Evolutionary conservation across 306 rosid genomes (phyloP).

Genomic region (Gastrolobium villosum): DNA sequence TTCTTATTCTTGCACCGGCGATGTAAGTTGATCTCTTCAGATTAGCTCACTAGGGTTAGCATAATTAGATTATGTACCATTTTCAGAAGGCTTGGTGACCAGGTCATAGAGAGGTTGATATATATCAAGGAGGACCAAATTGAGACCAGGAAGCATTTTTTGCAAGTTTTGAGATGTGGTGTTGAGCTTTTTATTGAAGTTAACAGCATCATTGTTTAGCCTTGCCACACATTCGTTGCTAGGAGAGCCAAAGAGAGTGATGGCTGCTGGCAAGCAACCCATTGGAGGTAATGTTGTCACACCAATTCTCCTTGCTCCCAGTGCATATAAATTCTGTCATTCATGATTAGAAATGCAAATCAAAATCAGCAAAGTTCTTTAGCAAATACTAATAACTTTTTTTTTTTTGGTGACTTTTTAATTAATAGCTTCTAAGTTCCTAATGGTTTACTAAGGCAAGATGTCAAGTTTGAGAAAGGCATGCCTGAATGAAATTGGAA

Average conservation of each 20-base stretch:
- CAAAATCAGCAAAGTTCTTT: background rate
- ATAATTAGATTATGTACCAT: constrained; percentile 54
- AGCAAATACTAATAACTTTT: background rate
- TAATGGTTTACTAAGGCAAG: background rate
- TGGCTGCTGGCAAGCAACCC: constrained; percentile 72
- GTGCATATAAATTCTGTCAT: constrained; percentile 63
- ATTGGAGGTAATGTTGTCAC: constrained; percentile 74
- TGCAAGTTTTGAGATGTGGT: constrained; percentile 62
- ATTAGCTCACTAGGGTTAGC: background rate
- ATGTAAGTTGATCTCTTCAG: background rate
- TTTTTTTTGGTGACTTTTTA: background rate
- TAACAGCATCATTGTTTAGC: constrained; percentile 61
- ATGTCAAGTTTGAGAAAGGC: constrained; percentile 14
- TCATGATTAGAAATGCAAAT: constrained; percentile 10
- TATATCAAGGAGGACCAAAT: constrained; percentile 64
- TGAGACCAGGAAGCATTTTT: constrained; percentile 65
- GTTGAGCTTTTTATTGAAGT: constrained; percentile 66
- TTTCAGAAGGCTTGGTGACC: constrained; percentile 60
- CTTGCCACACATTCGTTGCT: constrained; percentile 60
- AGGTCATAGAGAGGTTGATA: constrained; percentile 68
- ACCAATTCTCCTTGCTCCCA: constrained; percentile 81
- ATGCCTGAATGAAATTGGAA: constrained; percentile 65
- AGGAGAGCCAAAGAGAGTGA: constrained; percentile 63
- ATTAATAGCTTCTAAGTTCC: background rate
- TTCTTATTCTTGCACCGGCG: no score